phyloP scores from a whole-genome alignment of 345 rosid genomes.

The Schrenkiella parvula region DNA sequence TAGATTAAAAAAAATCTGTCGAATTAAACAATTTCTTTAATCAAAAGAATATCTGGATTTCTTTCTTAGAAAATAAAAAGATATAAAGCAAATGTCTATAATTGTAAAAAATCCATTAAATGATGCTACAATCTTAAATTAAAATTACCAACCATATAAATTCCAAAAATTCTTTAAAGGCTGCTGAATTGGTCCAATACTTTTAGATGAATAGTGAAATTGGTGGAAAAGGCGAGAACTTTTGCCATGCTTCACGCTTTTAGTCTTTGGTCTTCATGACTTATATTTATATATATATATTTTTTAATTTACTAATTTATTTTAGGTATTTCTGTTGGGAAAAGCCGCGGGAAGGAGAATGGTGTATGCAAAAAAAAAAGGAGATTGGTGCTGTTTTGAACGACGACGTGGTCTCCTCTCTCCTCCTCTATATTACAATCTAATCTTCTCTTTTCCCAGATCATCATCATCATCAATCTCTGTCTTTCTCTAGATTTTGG shows the following conservation, averaged over 20 bases:
- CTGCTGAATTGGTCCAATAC: neutral
- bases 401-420: slow-evolving; percentile 24
- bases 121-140: neutral
- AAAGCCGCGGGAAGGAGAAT: slow-evolving; percentile 35
- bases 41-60: too few species aligned
- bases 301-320: neutral
- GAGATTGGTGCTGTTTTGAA: slow-evolving; percentile 8
- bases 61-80: neutral
- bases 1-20: neutral
- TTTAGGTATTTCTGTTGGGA: slow-evolving; percentile 26
- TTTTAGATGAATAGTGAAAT: neutral
- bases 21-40: too few species aligned
- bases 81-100: neutral
- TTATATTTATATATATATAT: neutral
- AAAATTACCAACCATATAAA: neutral
- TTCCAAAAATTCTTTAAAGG: neutral
- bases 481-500: neutral
- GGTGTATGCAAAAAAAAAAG: slow-evolving; percentile 9
- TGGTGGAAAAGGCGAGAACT: neutral
- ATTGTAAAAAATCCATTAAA: neutral
- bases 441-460: slow-evolving; percentile 9
- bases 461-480: slow-evolving; percentile 6
- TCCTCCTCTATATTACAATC: slow-evolving; percentile 8
- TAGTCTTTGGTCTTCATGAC: neutral
- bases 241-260: neutral